phyloP scores from a whole-genome alignment of 805 yeast genomes.

The Wickerhamomyces tratensis region DNA sequence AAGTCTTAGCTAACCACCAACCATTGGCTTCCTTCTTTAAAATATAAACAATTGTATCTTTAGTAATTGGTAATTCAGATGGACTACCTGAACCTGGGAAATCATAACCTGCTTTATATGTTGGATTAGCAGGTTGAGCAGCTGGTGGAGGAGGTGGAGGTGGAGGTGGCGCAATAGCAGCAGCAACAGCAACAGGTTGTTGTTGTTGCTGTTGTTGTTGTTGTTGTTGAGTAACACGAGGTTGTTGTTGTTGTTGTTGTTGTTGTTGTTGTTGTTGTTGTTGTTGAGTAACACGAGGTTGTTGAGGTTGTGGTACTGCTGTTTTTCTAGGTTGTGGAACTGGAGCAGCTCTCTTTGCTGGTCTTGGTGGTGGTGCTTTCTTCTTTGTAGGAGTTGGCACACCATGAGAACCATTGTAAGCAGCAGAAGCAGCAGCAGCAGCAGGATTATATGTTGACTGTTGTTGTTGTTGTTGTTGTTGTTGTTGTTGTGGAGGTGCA shows the following conservation, averaged over 20 bases:
- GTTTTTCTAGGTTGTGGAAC: slow-evolving; percentile 28
- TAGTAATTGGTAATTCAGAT: slow-evolving; percentile 66
- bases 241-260: too few species aligned
- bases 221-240: too few species aligned
- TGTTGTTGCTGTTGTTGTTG: slow-evolving; percentile 35
- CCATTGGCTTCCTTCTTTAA: slow-evolving; percentile 73
- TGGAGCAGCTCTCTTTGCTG: slow-evolving; percentile 13
- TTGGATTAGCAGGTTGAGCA: slow-evolving; percentile 58
- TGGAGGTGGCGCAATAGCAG: slow-evolving; percentile 45
- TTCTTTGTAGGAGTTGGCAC: slow-evolving; percentile 7
- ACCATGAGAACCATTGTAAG: slow-evolving; percentile 18
- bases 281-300: slow-evolving; percentile 26
- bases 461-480: slow-evolving; percentile 2
- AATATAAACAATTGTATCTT: slow-evolving; percentile 69
- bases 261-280: slow-evolving; percentile 14
- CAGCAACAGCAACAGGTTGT: too few species aligned
- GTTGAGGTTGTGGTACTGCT: slow-evolving; percentile 17
- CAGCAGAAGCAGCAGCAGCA: slow-evolving; percentile 32
- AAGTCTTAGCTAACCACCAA: slow-evolving; percentile 84
- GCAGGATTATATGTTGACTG: slow-evolving; percentile 15
- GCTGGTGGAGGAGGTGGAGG: slow-evolving; percentile 71
- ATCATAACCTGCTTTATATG: slow-evolving; percentile 78
- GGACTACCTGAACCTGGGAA: slow-evolving; percentile 82
- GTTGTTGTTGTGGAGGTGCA: slow-evolving; percentile 16
- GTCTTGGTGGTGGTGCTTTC: slow-evolving; percentile 18